Evolutionary conservation across 345 rosid species (phyloP), one percentile per base, ranked within the genome.

Genomic region (Acer saccharum): DNA sequence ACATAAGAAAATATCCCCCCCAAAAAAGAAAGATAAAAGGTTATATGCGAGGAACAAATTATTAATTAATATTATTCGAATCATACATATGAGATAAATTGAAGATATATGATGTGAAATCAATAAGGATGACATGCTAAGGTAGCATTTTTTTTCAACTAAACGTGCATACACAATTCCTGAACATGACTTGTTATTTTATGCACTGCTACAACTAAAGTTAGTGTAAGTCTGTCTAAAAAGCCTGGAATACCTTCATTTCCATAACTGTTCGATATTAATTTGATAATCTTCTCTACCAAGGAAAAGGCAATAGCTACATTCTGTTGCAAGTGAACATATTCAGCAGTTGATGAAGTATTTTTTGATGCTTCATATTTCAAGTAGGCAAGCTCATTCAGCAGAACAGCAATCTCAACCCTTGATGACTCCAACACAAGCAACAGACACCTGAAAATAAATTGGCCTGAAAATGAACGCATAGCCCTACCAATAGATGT

Each of bases 401-500:
- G 80, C 87, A 95, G 76, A 78, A 93, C 96, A 71, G 95, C 91
- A 83, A 91, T 83, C 82, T 95, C 97, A 77, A 93, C 97, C 88
- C 93, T 87, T 67, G 99, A 84, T 65, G 97, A 87, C 85, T 93
- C 93, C 83, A 92, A 76, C 57, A 95, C 96, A 65, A 95, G 93
- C 83, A 95, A 78, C 25, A 95, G 88, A 77, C 97, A 93, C 93
- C 99, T 93, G 81, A 82, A 76, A 82, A 77, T 68, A 35, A 79
- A 62, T 66, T 21, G 11, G 41, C 35, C 25, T 65, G 20, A 69
- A 25, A 58, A 73, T 71, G 46, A 78, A 76, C 66, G 54, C 21
- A 41, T 50, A 29, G 25, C 76, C 71, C 58, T 23, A 17, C 63
- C 6, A 58, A 57, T 57, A 52, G 11, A 41, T 7, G 9, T 50